Percentiles rank a stretch among this genome's conserved stretches.
phyloP scores from a whole-genome alignment of 164 flowering plant genomes.

The Warburgia ugandensis region DNA sequence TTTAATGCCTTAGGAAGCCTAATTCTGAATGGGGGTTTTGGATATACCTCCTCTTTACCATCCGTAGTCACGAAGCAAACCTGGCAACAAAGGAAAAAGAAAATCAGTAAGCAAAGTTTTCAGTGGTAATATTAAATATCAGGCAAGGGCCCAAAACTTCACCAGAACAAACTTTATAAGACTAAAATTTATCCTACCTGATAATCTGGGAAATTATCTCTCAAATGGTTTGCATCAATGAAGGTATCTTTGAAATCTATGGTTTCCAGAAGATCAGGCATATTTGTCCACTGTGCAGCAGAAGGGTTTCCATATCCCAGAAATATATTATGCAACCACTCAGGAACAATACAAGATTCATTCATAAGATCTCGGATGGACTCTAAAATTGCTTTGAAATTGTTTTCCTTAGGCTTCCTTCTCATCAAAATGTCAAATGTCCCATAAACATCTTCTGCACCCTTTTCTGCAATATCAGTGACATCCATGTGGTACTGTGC shows the following conservation, averaged over 20 bases:
- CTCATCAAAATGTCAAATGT: constrained; percentile 89
- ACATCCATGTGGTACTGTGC: constrained; percentile 99
- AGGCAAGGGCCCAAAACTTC: no score
- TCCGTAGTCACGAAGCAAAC: constrained; percentile 62
- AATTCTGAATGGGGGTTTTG: constrained; percentile 77
- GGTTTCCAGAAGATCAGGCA: constrained; percentile 79
- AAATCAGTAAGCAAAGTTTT: neutral
- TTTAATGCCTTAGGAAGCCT: constrained; percentile 53
- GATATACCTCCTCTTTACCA: constrained; percentile 53
- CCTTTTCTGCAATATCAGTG: constrained; percentile 76
- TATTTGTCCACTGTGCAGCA: constrained; percentile 95
- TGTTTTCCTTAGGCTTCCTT: constrained; percentile 98
- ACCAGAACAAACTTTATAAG: neutral
- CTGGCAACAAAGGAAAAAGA: constrained; percentile 25
- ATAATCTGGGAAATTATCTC: constrained; percentile 58
- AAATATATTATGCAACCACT: constrained; percentile 90
- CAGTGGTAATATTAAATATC: no score
- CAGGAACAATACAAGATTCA: constrained; percentile 97
- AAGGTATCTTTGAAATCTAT: constrained; percentile 97
- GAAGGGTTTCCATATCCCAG: constrained; percentile 98
- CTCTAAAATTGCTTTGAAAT: constrained; percentile 96
- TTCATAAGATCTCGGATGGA: constrained; percentile 99
- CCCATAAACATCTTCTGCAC: constrained; percentile 81
- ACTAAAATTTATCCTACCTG: constrained; percentile 37
- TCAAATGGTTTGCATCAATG: constrained; percentile 76